A percentile compares a stretch with the other conserved stretches of the same genome.
phyloP scores from a whole-genome alignment of 106 monocot species.

The Vanilla planifolia region DNA sequence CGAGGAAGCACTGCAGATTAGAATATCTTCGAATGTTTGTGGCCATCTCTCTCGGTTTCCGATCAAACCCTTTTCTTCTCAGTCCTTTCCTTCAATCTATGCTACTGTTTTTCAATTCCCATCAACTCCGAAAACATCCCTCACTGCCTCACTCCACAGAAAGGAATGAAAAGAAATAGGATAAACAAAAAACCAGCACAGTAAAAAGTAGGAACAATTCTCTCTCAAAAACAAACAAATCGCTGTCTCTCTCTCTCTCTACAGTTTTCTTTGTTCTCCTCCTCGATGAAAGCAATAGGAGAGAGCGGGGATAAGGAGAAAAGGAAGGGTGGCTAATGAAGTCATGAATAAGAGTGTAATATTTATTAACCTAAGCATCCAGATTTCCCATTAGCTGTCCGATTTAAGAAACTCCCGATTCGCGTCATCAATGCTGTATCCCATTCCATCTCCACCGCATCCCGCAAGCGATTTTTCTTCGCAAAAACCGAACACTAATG shows the following conservation, averaged over 20 bases:
- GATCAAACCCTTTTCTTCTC: too few relatives aligned
- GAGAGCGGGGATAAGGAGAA: background rate
- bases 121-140: background rate
- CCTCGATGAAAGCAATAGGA: too few relatives aligned
- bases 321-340: background rate
- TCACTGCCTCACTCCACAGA: too few relatives aligned
- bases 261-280: too few relatives aligned
- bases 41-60: slow-evolving; percentile 9
- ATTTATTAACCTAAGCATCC: background rate
- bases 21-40: slow-evolving; percentile 22
- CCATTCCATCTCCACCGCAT: slow-evolving; percentile 1
- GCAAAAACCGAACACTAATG: background rate
- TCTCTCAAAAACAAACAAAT: background rate
- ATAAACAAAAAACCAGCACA: background rate
- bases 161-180: background rate
- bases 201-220: background rate
- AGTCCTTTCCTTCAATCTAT: background rate
- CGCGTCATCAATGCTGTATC: slow-evolving; percentile 4
- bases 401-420: slow-evolving; percentile 5
- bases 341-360: background rate
- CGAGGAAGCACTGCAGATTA: slow-evolving; percentile 47
- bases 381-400: background rate
- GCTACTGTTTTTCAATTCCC: background rate
- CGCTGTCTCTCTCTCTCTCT: too few relatives aligned
- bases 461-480: background rate